These are phyloP conservation scores for Trichophyton mentagrophytes DNA, from an alignment of 2,329 filamentous ascomycete species.

Conservation along the genomic window DNA sequence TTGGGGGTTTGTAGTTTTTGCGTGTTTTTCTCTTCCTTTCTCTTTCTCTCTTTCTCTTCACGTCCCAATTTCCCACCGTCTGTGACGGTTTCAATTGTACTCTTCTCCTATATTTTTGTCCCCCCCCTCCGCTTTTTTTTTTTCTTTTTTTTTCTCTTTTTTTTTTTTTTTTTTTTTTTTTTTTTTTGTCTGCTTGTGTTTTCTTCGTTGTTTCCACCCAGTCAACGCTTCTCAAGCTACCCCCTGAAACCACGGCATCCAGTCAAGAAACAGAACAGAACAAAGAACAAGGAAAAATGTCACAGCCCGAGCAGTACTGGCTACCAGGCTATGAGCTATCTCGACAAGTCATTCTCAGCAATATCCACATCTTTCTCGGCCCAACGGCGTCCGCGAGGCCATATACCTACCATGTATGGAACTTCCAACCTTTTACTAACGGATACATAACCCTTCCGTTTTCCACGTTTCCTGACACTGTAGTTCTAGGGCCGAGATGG, in stretches of 20 bases:
- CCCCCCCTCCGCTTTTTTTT: too few species aligned
- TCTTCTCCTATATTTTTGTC: too few species aligned
- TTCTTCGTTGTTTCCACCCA: neutral
- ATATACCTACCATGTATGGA: constrained; percentile 35
- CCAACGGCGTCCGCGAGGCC: constrained; percentile 36
- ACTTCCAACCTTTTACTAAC: neutral
- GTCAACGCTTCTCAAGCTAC: neutral
- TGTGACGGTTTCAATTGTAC: too few species aligned
- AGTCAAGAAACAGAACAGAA: neutral
- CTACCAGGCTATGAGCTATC: constrained; percentile 38
- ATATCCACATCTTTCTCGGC: constrained; percentile 38
- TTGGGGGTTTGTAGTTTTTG: too few species aligned
- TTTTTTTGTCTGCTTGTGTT: neutral
- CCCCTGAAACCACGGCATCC: neutral
- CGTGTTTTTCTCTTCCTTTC: too few species aligned
- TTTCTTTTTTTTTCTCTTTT: too few species aligned
- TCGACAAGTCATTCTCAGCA: constrained; percentile 36
- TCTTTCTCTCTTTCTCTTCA: too few species aligned
- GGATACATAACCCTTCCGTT: neutral
- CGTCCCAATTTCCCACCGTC: too few species aligned
- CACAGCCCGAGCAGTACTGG: constrained; percentile 35
- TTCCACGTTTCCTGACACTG: neutral
- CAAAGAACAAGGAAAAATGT: constrained; percentile 18
- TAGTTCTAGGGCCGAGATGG: constrained; percentile 36
- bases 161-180: neutral